Conservation (phyloP, 2,329 filamentous ascomycete species). For the Exophiala xenobiotica region DNA sequence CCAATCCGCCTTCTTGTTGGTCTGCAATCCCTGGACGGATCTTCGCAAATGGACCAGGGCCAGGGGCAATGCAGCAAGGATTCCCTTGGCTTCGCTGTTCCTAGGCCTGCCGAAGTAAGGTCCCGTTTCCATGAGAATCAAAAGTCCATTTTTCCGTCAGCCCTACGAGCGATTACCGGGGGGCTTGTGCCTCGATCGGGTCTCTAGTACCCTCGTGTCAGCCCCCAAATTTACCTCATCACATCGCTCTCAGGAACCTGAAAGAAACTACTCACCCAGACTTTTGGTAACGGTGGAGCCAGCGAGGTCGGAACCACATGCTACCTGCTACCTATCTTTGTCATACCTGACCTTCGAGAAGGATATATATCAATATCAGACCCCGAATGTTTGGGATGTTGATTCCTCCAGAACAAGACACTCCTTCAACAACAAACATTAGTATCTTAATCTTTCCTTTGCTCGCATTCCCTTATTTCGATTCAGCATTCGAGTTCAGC, state of each 20-base stretch:
- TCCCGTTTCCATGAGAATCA: neutral
- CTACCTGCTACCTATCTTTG: neutral
- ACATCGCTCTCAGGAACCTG: neutral
- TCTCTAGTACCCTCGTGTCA: constrained; percentile 10
- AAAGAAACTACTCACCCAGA: neutral
- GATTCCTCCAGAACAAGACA: constrained; percentile 8
- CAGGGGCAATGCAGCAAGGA: constrained; percentile 7
- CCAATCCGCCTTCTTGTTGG: neutral
- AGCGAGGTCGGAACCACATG: neutral
- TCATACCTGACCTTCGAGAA: neutral
- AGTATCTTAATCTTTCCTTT: constrained; percentile 14
- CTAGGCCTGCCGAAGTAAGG: neutral
- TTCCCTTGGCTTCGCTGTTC: neutral
- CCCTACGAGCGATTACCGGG: constrained; percentile 12
- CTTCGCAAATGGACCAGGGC: neutral
- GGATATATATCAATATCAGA: constrained; percentile 6
- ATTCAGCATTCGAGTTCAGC: constrained; percentile 1
- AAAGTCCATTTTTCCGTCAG: constrained; percentile 21
- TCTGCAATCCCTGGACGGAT: neutral
- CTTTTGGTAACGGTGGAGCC: neutral
- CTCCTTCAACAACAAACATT: constrained; percentile 10
- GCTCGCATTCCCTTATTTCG: constrained; percentile 8
- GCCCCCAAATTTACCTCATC: constrained; percentile 28
- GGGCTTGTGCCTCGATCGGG: neutral
- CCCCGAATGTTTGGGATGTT: neutral